phyloP scores from a whole-genome alignment of 305 asterid species.

The Striga hermonthica region DNA sequence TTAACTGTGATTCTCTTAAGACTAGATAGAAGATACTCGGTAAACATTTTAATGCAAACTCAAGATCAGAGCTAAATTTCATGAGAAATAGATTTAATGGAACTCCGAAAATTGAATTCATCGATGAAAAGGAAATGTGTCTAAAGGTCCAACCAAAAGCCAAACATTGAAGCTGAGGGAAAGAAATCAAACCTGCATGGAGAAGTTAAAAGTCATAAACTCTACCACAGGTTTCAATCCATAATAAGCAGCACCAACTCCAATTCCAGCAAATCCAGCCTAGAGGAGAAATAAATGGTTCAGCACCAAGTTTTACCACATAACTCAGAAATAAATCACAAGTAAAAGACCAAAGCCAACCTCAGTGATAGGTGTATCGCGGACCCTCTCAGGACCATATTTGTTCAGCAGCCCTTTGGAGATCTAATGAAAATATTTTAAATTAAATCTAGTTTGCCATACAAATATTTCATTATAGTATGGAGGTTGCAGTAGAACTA shows the following conservation, averaged over 20 bases:
- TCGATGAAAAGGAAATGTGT: background rate
- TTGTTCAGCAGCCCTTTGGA: constrained; percentile 79
- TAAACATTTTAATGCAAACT: constrained; percentile 2
- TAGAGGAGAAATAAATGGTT: constrained; percentile 28
- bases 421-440: constrained; percentile 41
- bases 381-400: constrained; percentile 85
- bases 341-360: constrained; percentile 38
- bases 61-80: background rate
- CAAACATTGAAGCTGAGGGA: background rate
- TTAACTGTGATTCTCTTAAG: background rate
- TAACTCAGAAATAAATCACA: constrained; percentile 5
- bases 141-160: background rate
- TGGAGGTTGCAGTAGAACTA: constrained; percentile 9
- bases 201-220: constrained; percentile 90
- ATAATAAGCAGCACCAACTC: constrained; percentile 85
- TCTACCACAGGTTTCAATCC: constrained; percentile 80
- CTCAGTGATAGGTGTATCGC: constrained; percentile 93
- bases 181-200: constrained; percentile 71
- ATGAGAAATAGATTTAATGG: background rate
- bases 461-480: constrained; percentile 13
- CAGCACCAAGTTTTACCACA: constrained; percentile 20
- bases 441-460: constrained; percentile 13
- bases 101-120: constrained; percentile 6
- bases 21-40: constrained; percentile 5
- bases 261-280: constrained; percentile 96